These are phyloP conservation scores for Lophiotrema nucula DNA, from an alignment of 495 filamentous ascomycete genomes.

Conservation along the genomic window DNA sequence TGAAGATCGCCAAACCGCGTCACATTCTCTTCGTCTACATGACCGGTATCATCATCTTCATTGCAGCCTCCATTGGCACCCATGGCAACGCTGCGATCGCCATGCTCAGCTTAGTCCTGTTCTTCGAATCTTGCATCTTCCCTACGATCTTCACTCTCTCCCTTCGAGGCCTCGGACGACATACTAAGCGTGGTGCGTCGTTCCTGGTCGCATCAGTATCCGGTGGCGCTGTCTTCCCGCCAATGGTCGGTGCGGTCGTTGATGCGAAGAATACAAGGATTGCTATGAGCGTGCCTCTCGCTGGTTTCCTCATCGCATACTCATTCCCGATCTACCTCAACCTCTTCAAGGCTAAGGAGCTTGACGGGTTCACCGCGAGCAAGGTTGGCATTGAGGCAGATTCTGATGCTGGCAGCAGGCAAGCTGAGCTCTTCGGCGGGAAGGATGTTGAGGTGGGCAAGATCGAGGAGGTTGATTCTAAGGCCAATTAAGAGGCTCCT, in stretches of 20 bases:
- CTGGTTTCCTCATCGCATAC: conserved; percentile 43
- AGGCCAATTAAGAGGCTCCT: too few species aligned
- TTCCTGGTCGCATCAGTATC: conserved; percentile 67
- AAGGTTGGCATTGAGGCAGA: neutral
- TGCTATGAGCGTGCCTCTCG: conserved; percentile 43
- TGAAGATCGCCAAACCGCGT: conserved; percentile 42
- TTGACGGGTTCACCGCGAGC: conserved; percentile 39
- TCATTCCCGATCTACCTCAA: conserved; percentile 51
- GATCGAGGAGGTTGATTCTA: conserved; percentile 5
- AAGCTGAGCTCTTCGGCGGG: neutral
- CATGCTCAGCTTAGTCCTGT: conserved; percentile 63
- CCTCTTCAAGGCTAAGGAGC: conserved; percentile 46
- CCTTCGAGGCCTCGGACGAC: conserved; percentile 65
- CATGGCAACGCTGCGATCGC: conserved; percentile 41
- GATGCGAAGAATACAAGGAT: conserved; percentile 44
- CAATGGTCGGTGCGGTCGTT: conserved; percentile 59
- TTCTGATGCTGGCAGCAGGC: neutral
- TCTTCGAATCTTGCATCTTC: conserved; percentile 57
- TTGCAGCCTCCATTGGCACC: conserved; percentile 47
- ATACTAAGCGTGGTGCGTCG: conserved; percentile 67
- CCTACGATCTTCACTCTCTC: conserved; percentile 68
- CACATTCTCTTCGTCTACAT: conserved; percentile 36
- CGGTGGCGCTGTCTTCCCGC: conserved; percentile 66
- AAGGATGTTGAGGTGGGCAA: conserved; percentile 11
- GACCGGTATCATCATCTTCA: conserved; percentile 51